phyloP scores from a whole-genome alignment of 2,329 filamentous ascomycete species.

The Fusarium subtropicale region DNA sequence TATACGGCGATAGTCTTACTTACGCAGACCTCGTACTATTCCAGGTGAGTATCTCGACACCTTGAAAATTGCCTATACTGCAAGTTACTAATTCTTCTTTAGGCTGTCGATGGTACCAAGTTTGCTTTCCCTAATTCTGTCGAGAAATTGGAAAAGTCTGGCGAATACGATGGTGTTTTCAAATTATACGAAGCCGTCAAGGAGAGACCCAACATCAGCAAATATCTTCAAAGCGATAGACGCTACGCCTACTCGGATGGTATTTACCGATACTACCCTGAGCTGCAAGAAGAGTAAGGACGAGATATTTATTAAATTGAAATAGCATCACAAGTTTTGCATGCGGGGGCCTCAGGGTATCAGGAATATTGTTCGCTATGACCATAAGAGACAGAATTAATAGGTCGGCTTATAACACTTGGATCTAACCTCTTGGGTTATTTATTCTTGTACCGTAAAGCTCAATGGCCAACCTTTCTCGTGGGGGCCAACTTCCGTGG shows the following conservation, averaged over 20 bases:
- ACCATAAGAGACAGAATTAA: too few relatives aligned
- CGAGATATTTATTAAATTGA: not conserved
- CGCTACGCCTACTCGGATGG: conserved; percentile 71
- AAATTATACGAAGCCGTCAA: conserved; percentile 72
- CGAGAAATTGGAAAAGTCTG: conserved; percentile 62
- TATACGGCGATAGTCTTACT: conserved; percentile 73
- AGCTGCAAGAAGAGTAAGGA: conserved; percentile 69
- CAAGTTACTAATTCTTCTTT: not conserved
- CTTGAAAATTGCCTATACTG: accelerated
- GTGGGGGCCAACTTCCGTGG: not conserved
- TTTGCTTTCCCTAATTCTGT: conserved; percentile 79
- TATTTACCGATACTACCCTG: conserved; percentile 78
- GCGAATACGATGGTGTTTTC: conserved; percentile 72
- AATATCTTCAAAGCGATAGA: conserved; percentile 74
- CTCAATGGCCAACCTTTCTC: too few relatives aligned
- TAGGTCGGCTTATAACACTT: too few relatives aligned
- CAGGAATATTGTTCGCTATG: too few relatives aligned
- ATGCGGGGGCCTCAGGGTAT: too few relatives aligned
- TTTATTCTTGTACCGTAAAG: too few relatives aligned
- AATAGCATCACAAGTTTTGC: not conserved
- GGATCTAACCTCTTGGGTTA: too few relatives aligned
- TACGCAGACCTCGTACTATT: conserved; percentile 81
- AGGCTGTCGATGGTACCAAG: conserved; percentile 64
- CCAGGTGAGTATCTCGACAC: conserved; percentile 63
- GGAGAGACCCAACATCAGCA: conserved; percentile 71